A percentile compares a stretch with the other conserved stretches of the same genome.
These are phyloP conservation scores for Pichia californica DNA, from an alignment of 805 yeast species.

Conservation along the genomic window DNA sequence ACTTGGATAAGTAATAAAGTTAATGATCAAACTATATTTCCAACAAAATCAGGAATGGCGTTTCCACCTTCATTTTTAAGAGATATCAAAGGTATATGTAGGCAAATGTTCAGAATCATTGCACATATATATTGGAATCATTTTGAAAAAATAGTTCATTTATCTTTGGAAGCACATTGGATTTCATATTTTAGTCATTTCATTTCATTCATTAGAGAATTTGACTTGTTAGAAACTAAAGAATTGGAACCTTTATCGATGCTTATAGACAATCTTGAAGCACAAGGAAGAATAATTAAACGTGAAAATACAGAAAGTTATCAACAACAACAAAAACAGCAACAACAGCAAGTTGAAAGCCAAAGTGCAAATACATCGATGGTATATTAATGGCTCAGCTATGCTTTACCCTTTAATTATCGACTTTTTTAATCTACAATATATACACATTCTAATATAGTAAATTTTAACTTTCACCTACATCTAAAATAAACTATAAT, in stretches of 20 bases:
- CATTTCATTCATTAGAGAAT: conserved; percentile 79
- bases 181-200: conserved; percentile 95
- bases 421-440: no score
- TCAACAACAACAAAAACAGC: neutral
- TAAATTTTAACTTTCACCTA: no score
- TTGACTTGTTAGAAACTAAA: conserved; percentile 66
- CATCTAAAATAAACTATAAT: no score
- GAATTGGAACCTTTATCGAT: conserved; percentile 77
- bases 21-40: conserved; percentile 85
- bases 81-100: conserved; percentile 78
- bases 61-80: conserved; percentile 81
- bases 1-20: conserved; percentile 86
- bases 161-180: conserved; percentile 95
- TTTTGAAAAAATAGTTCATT: conserved; percentile 86
- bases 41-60: conserved; percentile 83
- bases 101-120: conserved; percentile 91
- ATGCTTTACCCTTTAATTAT: no score
- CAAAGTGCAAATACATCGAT: neutral
- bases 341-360: no score
- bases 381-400: neutral
- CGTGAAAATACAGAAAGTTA: conserved; percentile 9
- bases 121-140: conserved; percentile 95
- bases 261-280: conserved; percentile 72
- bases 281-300: conserved; percentile 69
- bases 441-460: no score